Percentiles rank a stretch among this genome's conserved stretches.
phyloP scores from a whole-genome alignment of 768 basidiomycete species.

The Hebeloma cylindrosporum region DNA sequence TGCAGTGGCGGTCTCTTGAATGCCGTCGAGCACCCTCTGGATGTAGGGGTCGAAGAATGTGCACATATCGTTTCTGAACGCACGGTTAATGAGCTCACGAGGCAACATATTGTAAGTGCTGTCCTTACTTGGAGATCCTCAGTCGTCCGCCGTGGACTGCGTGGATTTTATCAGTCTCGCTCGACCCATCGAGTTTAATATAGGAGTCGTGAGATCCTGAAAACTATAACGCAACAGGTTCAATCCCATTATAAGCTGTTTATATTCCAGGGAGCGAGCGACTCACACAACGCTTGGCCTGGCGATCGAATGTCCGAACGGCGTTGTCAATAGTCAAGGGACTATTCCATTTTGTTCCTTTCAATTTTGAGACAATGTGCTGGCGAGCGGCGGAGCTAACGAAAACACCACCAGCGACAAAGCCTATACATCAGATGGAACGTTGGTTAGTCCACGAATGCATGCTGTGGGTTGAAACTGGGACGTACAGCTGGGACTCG shows the following conservation, averaged over 20 bases:
- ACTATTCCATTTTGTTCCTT: no score
- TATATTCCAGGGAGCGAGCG: neutral
- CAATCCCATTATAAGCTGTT: neutral
- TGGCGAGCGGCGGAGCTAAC: conserved; percentile 15
- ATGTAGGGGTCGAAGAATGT: conserved; percentile 13
- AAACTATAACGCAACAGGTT: conserved; percentile 8
- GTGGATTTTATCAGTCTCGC: neutral
- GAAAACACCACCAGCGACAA: conserved; percentile 17
- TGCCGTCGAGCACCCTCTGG: conserved; percentile 4
- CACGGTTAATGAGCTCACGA: neutral
- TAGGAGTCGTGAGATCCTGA: conserved; percentile 4
- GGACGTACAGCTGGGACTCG: conserved; percentile 10
- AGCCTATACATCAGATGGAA: conserved; percentile 3
- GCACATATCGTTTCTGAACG: conserved; percentile 8
- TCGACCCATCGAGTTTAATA: conserved; percentile 7
- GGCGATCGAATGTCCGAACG: conserved; percentile 9
- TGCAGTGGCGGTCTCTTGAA: conserved; percentile 4
- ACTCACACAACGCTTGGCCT: conserved; percentile 11
- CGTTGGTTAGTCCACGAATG: neutral
- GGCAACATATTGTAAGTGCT: neutral
- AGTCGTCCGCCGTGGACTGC: conserved; percentile 14
- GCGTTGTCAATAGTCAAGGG: conserved; percentile 6
- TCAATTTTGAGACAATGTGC: no score
- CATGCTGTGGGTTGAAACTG: neutral
- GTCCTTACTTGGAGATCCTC: conserved; percentile 7